Evolutionary conservation across 129 eudicot genomes (phyloP), one percentile per base, ranked within the genome.

Genomic region (Helianthus tuberosus): DNA sequence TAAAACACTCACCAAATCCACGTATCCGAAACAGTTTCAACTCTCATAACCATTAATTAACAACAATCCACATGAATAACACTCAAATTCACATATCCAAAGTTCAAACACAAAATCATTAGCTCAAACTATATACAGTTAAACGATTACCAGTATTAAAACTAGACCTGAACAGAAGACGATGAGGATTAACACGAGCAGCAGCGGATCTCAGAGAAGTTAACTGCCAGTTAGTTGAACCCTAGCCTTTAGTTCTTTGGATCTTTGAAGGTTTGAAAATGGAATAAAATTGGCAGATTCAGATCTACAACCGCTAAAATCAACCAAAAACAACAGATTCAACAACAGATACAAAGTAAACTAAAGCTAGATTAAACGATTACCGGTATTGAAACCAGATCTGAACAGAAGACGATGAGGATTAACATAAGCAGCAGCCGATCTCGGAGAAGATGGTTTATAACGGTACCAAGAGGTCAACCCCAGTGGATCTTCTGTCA

Each of bases 201-300:
- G 66, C 52, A 50, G 66, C 58, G 58, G 65, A 69, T 69, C 70
- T 61, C 36, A 58, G 73, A 49, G 69, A 67, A 67, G 52, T 49
- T 9, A 64, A 8, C 59, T 58, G 64, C 55, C 57, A 73, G 72
- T 58, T 9, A 57, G 48, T 17, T 52, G 62, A 72, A 65, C 73
- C 73, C 66, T 65, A 75, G 75, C 51, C 12, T 53, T 69, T 38
- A 29, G 38, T 50, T 70, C 44, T 70, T 2, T 16, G 5, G 27
- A 13, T 77, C 51, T 77, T 46, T 38, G 67, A 71, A 52, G 20
- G 5, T 53, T 69, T 65, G 76, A 80, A 84, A 77, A 81, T 77
- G 80, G 74, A 47, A 76, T 20, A 20, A 20, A 20, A 20, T 20
- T 20, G 23, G 23, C 0, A 55, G 38, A 76, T 66, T 68, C 59